These are phyloP conservation scores for Cercospora sp. DNA, from an alignment of 2,329 filamentous ascomycete species.

Conservation along the genomic window DNA sequence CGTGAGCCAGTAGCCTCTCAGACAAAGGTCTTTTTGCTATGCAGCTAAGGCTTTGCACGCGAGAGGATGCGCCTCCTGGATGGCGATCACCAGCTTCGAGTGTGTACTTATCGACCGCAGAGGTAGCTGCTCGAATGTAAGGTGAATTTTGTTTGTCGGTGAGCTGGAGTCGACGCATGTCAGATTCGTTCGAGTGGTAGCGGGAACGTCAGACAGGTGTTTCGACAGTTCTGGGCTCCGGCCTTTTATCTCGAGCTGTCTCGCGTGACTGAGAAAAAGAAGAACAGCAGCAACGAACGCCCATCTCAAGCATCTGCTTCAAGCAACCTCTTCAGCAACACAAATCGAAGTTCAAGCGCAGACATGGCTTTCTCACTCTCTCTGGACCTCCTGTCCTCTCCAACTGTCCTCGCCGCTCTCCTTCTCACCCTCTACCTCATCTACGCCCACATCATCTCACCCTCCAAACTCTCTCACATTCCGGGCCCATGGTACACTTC, in stretches of 20 bases:
- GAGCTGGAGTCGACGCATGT: not conserved
- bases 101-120: not conserved
- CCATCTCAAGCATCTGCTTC: not conserved
- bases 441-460: not conserved
- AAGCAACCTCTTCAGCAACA: not conserved
- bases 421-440: not conserved
- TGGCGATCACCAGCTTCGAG: not conserved
- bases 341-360: not conserved
- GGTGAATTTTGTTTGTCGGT: not conserved
- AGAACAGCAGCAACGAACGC: not conserved
- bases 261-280: not conserved
- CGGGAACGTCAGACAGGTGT: not conserved
- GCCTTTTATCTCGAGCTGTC: not conserved
- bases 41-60: not conserved
- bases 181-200: not conserved
- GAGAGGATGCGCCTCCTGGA: not conserved
- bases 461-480: slow-evolving; percentile 7
- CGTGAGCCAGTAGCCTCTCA: not conserved
- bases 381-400: not conserved
- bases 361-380: not conserved
- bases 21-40: not conserved
- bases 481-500: slow-evolving; percentile 12
- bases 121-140: not conserved
- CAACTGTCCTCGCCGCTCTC: not conserved
- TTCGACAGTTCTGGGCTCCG: not conserved